phyloP scores from a whole-genome alignment of 2,329 filamentous ascomycete genomes.

The Fusarium nodosum region DNA sequence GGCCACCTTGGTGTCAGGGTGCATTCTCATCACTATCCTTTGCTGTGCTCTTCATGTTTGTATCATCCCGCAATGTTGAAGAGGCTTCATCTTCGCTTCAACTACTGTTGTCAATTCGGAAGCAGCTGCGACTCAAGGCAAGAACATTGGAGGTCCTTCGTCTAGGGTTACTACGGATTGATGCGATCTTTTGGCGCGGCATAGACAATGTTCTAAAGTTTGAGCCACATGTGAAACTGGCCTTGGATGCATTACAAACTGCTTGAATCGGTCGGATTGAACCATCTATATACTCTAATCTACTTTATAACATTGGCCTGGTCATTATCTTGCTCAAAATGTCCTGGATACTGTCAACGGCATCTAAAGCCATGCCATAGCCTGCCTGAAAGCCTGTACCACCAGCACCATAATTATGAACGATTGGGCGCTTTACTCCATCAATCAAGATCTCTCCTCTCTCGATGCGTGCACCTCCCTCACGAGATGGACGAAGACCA shows the following conservation, averaged over 20 bases:
- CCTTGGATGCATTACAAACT: not conserved
- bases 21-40: slow-evolving; percentile 7
- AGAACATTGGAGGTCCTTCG: not conserved
- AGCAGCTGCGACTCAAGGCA: slow-evolving; percentile 10
- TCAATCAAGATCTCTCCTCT: not conserved
- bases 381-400: slow-evolving; percentile 19
- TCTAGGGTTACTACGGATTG: not conserved
- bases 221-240: slow-evolving; percentile 11
- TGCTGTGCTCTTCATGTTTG: slow-evolving; percentile 1
- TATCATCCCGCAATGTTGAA: not conserved
- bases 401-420: slow-evolving; percentile 12
- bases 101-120: not conserved
- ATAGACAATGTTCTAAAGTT: not conserved
- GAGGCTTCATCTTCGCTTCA: not conserved
- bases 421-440: not conserved
- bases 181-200: slow-evolving; percentile 3
- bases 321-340: not conserved
- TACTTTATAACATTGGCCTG: not conserved
- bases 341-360: not conserved
- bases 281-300: fast-evolving
- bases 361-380: slow-evolving; percentile 14
- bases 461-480: slow-evolving; percentile 1
- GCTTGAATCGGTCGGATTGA: not conserved
- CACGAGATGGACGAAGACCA: slow-evolving; percentile 7
- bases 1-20: slow-evolving; percentile 7